Evolutionary conservation across 2,329 filamentous ascomycete genomes (phyloP), one percentile per base, ranked within the genome.

Genomic region (Atkinsonella texensis): DNA sequence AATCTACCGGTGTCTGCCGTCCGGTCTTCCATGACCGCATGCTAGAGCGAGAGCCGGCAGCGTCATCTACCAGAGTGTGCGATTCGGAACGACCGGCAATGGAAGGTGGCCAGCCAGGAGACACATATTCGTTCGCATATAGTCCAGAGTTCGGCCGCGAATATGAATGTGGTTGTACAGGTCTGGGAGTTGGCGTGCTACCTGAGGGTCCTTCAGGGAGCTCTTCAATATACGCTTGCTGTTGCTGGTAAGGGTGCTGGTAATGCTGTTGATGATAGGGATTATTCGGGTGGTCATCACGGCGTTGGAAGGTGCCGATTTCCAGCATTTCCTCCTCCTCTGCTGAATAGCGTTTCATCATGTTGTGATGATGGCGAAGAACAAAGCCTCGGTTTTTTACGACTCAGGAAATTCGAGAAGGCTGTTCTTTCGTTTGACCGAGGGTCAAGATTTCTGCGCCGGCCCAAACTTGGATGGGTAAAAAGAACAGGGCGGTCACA

Each of bases 281-380:
- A 13, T 46, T 17, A 23, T 46, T 51, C 9, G 49, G 23, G 6
- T 51, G 33, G 9, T 51, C 31, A 18, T 31, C 54, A 33, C 59
- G 59, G 46, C 58, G 57, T 40, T 58, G 52, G 17, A 56, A 54
- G 12, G 59, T 57, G 43, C 68, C 65, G 44, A 68, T 66, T 46
- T 68, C 66, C 51, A 65, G 57, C 63, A 66, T 65, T 53, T 67
- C 66, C 44, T 62, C 59, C 51, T 63, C 61, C 55, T 65, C 63
- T 33, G 57, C 61, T 23, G 57, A 57, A 53, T 61, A 59, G 46
- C 59, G 60, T 53, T 63, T 65, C 63, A 64, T 65, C 41, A 11
- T 32, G 50, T 56, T 47, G 42, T 17, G 32, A 20, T n/a, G 15
- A 20, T 23, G 18, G 18, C 35, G 31, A 33, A 49, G 41, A 11